Evolutionary conservation across 176 grass and related monocot species (phyloP).

Genomic region (Oryza longistaminata): DNA sequence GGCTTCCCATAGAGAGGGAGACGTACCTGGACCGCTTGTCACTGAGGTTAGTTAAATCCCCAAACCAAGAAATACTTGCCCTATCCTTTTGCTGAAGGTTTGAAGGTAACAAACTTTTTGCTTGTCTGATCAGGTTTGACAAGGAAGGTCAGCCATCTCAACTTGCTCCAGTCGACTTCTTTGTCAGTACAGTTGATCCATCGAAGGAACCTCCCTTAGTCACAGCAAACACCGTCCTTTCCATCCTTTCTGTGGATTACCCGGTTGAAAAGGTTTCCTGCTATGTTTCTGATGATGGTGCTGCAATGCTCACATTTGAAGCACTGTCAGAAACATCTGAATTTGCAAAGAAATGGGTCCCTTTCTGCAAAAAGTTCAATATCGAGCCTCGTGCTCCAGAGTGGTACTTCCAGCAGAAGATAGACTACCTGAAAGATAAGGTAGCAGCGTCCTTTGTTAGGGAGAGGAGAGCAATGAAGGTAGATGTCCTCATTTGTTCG

Average conservation of each 20-base stretch:
- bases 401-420: slow-evolving; percentile 91
- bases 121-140: slow-evolving; percentile 68
- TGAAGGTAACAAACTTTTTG: slow-evolving; percentile 28
- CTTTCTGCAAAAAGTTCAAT: slow-evolving; percentile 87
- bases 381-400: slow-evolving; percentile 86
- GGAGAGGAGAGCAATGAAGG: slow-evolving; percentile 96
- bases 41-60: slow-evolving; percentile 68
- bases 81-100: not conserved
- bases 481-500: slow-evolving; percentile 27
- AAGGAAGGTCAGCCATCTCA: slow-evolving; percentile 77
- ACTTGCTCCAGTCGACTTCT: slow-evolving; percentile 78
- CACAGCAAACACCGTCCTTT: slow-evolving; percentile 95
- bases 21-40: slow-evolving; percentile 90
- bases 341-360: slow-evolving; percentile 98
- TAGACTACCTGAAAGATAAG: slow-evolving; percentile 94
- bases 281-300: slow-evolving; percentile 99
- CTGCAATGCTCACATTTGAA: slow-evolving; percentile 92
- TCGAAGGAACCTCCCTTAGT: slow-evolving; percentile 87
- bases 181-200: slow-evolving; percentile 94
- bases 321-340: slow-evolving; percentile 94
- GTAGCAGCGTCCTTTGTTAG: slow-evolving; percentile 74
- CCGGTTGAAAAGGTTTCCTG: slow-evolving; percentile 88
- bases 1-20: slow-evolving; percentile 90
- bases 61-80: slow-evolving; percentile 20
- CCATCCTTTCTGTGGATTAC: slow-evolving; percentile 87